Percentiles rank a stretch among this genome's conserved stretches.
These are phyloP conservation scores for Talaromyces sp. DNA, from an alignment of 2,329 filamentous ascomycete species.

Conservation along the genomic window DNA sequence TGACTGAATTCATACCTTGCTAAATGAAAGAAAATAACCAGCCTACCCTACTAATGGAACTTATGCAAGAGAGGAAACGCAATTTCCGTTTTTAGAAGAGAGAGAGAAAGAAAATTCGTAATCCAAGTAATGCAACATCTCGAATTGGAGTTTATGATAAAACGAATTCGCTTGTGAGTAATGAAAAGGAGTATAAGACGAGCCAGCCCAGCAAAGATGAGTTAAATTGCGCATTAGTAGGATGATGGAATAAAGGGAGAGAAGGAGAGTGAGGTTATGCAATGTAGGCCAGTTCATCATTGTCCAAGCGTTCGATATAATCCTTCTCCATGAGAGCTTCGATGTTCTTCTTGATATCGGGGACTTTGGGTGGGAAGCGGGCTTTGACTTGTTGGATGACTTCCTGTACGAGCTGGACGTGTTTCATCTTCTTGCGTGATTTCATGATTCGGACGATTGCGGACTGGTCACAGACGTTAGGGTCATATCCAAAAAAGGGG, in stretches of 20 bases:
- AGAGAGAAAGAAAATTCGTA: background rate
- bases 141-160: background rate
- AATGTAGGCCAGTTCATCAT: slow-evolving; percentile 90
- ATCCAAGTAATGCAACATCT: background rate
- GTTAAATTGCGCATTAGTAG: background rate
- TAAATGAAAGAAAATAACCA: background rate
- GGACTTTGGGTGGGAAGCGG: slow-evolving; percentile 87
- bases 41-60: background rate
- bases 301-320: slow-evolving; percentile 91
- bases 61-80: background rate
- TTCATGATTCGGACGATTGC: slow-evolving; percentile 99
- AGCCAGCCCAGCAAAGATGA: background rate
- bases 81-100: background rate
- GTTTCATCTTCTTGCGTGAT: slow-evolving; percentile 98
- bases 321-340: slow-evolving; percentile 98
- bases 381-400: slow-evolving; percentile 92
- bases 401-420: slow-evolving; percentile 87
- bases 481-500: slow-evolving; percentile 21
- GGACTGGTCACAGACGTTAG: slow-evolving; percentile 57
- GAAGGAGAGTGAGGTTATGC: slow-evolving; percentile 55
- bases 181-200: background rate
- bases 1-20: background rate
- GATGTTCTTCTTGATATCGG: slow-evolving; percentile 99
- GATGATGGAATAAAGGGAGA: background rate
- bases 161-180: background rate